A percentile compares a stretch with the other conserved stretches of the same genome.
phyloP scores from a whole-genome alignment of 1,284 basidiomycete species.

The Fomitopsis betulina region DNA sequence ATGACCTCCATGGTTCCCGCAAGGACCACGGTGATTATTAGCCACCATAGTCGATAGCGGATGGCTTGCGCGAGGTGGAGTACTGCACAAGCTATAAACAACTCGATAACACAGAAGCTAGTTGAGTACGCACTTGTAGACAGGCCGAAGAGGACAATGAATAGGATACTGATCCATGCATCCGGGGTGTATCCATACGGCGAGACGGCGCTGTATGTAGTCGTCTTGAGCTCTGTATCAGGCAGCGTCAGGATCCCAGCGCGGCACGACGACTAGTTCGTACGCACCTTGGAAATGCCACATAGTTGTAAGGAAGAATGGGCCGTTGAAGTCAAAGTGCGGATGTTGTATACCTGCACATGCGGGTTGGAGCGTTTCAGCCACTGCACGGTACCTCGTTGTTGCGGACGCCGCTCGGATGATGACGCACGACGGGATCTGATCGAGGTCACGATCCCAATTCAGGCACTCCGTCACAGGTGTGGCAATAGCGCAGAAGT shows the following conservation, averaged over 20 bases:
- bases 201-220: not conserved
- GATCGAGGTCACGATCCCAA: too few species aligned
- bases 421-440: too few species aligned
- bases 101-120: not conserved
- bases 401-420: too few species aligned
- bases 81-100: slow-evolving; percentile 18
- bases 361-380: too few species aligned
- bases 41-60: slow-evolving; percentile 34
- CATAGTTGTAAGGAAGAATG: not conserved
- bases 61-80: slow-evolving; percentile 30
- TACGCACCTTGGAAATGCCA: not conserved
- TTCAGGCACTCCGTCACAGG: too few species aligned
- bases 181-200: slow-evolving; percentile 6
- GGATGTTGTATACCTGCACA: not conserved
- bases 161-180: slow-evolving; percentile 2
- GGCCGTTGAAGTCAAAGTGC: not conserved
- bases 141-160: slow-evolving; percentile 3
- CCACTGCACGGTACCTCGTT: too few species aligned
- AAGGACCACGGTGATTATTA: slow-evolving; percentile 32
- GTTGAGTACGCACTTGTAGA: not conserved
- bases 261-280: not conserved
- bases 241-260: not conserved
- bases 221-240: not conserved
- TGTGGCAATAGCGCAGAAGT: too few species aligned
- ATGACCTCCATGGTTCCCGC: slow-evolving; percentile 34